Evolutionary conservation across 805 yeast species (phyloP).

Genomic region (Kodamaea neixiangensis): DNA sequence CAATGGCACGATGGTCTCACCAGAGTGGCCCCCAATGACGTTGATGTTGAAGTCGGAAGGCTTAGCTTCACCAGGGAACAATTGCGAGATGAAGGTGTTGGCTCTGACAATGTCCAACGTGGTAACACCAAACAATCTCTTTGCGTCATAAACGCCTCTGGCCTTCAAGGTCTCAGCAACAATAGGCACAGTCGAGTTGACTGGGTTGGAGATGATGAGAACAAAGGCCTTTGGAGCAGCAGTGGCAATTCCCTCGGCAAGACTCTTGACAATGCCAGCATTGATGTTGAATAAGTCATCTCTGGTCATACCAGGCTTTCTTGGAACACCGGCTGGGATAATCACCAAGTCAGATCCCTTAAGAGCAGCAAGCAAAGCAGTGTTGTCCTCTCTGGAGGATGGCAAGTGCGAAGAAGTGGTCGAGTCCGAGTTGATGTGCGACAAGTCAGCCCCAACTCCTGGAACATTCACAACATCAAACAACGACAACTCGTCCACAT

Average conservation of each 20-base stretch:
- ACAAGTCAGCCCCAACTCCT: conserved; percentile 87
- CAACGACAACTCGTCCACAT: conserved; percentile 65
- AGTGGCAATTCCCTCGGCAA: conserved; percentile 75
- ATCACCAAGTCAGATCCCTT: conserved; percentile 50
- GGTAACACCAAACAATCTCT: conserved; percentile 83
- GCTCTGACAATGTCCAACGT: conserved; percentile 87
- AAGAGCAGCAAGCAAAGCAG: conserved; percentile 47
- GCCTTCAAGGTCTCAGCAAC: conserved; percentile 77
- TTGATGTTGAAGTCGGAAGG: conserved; percentile 62
- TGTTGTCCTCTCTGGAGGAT: conserved; percentile 48
- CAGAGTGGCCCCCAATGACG: conserved; percentile 94
- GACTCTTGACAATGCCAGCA: conserved; percentile 73
- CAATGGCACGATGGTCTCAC: conserved; percentile 90
- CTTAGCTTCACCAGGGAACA: conserved; percentile 43
- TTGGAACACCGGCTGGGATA: conserved; percentile 87
- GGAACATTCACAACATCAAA: conserved; percentile 83
- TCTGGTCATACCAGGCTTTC: conserved; percentile 94
- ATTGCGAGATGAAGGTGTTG: conserved; percentile 70
- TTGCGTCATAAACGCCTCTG: conserved; percentile 67
- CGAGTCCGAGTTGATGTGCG: conserved; percentile 76
- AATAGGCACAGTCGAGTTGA: conserved; percentile 89
- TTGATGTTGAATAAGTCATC: conserved; percentile 85
- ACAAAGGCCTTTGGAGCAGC: conserved; percentile 74
- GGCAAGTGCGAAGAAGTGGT: conserved; percentile 63
- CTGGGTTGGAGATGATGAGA: conserved; percentile 88